Evolutionary conservation across 768 basidiomycete species (phyloP).

Genomic region (Psilocybe cyanescens): DNA sequence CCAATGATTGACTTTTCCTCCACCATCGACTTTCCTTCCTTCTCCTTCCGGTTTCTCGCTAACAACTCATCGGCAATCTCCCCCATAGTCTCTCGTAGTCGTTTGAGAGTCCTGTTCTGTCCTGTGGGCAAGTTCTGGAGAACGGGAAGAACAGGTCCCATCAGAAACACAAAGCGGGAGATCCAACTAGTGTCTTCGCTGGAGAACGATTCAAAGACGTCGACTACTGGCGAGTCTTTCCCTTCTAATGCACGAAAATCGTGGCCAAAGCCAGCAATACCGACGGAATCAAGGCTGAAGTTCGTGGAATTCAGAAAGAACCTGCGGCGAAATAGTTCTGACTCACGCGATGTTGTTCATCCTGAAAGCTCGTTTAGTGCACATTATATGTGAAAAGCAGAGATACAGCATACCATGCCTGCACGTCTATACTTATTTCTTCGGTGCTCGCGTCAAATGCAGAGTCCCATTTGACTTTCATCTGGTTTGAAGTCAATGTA

Average conservation of each 20-base stretch:
- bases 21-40: constrained; percentile 25
- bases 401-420: constrained; percentile 40
- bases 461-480: constrained; percentile 34
- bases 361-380: constrained; percentile 19
- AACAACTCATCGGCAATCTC: constrained; percentile 44
- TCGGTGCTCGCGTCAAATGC: constrained; percentile 29
- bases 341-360: constrained; percentile 51
- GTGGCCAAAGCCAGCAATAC: constrained; percentile 63
- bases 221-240: constrained; percentile 41
- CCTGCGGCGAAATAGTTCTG: neutral
- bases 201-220: constrained; percentile 42
- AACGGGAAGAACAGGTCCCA: constrained; percentile 39
- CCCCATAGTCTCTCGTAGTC: constrained; percentile 41
- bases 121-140: constrained; percentile 39
- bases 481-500: constrained; percentile 20
- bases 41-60: constrained; percentile 36
- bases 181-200: constrained; percentile 27
- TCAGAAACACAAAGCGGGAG: constrained; percentile 35
- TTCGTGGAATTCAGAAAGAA: neutral
- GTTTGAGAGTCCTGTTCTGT: constrained; percentile 31
- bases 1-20: constrained; percentile 47
- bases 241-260: constrained; percentile 59
- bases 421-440: constrained; percentile 47
- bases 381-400: neutral
- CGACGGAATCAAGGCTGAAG: constrained; percentile 57